These are phyloP conservation scores for Cadophora malorum DNA, from an alignment of 2,329 filamentous ascomycete genomes.

Conservation along the genomic window DNA sequence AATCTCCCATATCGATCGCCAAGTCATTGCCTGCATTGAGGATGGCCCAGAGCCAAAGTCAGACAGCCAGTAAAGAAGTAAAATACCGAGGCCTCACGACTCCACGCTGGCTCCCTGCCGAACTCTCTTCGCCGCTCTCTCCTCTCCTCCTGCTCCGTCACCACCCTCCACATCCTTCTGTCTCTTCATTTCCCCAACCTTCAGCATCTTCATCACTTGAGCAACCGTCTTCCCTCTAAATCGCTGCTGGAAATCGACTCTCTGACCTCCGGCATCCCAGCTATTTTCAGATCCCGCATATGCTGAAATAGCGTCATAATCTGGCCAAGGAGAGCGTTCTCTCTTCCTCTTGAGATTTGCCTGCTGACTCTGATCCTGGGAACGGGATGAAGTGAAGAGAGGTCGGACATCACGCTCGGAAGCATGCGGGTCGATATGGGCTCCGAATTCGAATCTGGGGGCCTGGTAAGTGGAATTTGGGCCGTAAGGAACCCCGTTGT, in stretches of 20 bases:
- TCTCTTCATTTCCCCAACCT: neutral
- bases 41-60: too few species aligned
- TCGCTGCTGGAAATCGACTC: neutral
- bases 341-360: neutral
- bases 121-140: neutral
- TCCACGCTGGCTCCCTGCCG: neutral
- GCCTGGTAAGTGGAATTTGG: neutral
- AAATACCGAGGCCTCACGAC: neutral
- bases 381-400: neutral
- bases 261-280: neutral
- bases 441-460: neutral
- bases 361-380: neutral
- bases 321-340: neutral
- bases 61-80: too few species aligned
- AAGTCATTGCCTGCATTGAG: neutral
- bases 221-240: conserved; percentile 5
- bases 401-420: neutral
- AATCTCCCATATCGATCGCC: neutral
- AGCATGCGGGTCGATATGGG: neutral
- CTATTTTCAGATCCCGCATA: too few species aligned
- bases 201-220: conserved; percentile 7
- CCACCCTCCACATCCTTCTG: neutral
- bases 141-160: neutral
- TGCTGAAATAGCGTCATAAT: neutral
- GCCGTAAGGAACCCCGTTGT: neutral